Evolutionary conservation across 2,329 filamentous ascomycete genomes (phyloP), one percentile per base, ranked within the genome.

Genomic region (Beauveria bassiana): DNA sequence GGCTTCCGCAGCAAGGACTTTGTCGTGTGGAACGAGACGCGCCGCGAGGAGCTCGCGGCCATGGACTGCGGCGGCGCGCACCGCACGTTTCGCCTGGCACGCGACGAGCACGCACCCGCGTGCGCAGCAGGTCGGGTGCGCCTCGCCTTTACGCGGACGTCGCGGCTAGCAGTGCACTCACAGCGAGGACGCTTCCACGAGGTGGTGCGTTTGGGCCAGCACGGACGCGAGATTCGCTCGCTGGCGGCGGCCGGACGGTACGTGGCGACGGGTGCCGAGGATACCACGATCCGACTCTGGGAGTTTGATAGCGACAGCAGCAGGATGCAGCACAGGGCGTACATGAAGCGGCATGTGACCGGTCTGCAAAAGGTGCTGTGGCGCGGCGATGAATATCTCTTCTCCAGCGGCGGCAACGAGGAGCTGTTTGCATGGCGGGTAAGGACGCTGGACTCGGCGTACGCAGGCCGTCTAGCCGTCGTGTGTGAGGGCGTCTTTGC

Each of bases 371-470:
- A 87, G 64, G 77, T 96, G 1, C 82, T 82, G 63, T 98, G 91
- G 90, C 85, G 89, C 1, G 81, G 84, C 52, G 83, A 87, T 2
- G 72, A 78, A 1, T 89, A 88, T 67, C 82, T 99, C 2, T 89
- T 98, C 71, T 96, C 90, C 65, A 93, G 91, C 68, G 91, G 85
- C 6, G 95, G 93, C 0, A 87, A 86, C 64, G 93, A 97, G 71
- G 93, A 99, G 73, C 88, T 98, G 65, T 93, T 88, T 67, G 82
- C 93, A 12, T 99, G 95, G 93, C 81, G 84, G 46, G 73, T 93
- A 40, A 78, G 77, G 52, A 69, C 70, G 12, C 71, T 89, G 7
- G 78, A 85, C 28, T 77, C 79, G 1, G 74, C 70, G 14, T 79
- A 80, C 55, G 66, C 67, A 16, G 42, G 24, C 0, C 79, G 81